A percentile compares a stretch with the other conserved stretches of the same genome.
phyloP scores from a whole-genome alignment of 2,329 filamentous ascomycete genomes.

The Bertia moriformis region DNA sequence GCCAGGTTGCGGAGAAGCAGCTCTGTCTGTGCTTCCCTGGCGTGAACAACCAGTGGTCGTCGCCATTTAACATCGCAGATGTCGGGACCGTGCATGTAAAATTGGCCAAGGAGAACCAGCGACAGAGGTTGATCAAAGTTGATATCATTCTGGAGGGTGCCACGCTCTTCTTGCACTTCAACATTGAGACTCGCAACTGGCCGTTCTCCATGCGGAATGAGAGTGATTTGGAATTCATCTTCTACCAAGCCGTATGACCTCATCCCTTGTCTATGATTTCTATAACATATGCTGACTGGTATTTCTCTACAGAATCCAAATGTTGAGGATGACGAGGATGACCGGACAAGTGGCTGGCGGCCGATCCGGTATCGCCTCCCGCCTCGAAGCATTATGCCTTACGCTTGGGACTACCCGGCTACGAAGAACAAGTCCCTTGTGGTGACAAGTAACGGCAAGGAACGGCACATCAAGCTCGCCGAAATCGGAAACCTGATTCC shows the following conservation, averaged over 20 bases:
- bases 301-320: constrained; percentile 40
- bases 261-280: constrained; percentile 5
- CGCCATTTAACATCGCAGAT: constrained; percentile 93
- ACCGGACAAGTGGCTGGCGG: constrained; percentile 40
- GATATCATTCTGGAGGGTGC: constrained; percentile 86
- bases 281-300: constrained; percentile 59
- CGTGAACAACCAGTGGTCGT: constrained; percentile 93
- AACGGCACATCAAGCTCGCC: constrained; percentile 82
- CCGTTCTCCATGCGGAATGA: constrained; percentile 98
- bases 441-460: constrained; percentile 62
- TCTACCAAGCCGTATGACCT: constrained; percentile 88
- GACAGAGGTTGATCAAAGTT: constrained; percentile 73
- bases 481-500: constrained; percentile 94
- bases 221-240: constrained; percentile 90
- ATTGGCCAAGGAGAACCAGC: constrained; percentile 75
- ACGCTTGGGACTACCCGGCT: constrained; percentile 96
- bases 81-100: constrained; percentile 87
- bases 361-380: constrained; percentile 86
- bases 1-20: constrained; percentile 71
- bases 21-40: constrained; percentile 85
- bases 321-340: constrained; percentile 38
- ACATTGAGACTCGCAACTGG: constrained; percentile 86
- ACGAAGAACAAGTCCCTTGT: constrained; percentile 93
- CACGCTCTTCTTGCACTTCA: constrained; percentile 84
- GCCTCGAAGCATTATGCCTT: constrained; percentile 94